phyloP scores from a whole-genome alignment of 768 basidiomycete species.

The Pleurotus pulmonarius region DNA sequence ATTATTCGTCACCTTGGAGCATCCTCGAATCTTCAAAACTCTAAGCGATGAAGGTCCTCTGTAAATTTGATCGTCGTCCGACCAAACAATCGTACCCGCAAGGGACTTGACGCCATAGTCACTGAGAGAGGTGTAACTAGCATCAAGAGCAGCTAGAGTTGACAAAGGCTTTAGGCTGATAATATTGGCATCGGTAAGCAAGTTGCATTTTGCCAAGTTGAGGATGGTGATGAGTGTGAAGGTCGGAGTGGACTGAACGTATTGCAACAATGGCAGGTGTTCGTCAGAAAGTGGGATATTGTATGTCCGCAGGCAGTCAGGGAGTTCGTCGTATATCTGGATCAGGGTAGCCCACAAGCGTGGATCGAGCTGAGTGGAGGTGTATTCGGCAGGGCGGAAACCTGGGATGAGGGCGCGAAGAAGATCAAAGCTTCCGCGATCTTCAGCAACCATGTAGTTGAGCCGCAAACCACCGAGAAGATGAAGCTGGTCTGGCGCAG shows the following conservation, averaged over 20 bases:
- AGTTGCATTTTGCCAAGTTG: slow-evolving; percentile 48
- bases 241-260: slow-evolving; percentile 44
- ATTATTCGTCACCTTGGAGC: slow-evolving; percentile 41
- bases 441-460: slow-evolving; percentile 26
- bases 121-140: slow-evolving; percentile 48
- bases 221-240: slow-evolving; percentile 68
- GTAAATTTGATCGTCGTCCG: slow-evolving; percentile 21
- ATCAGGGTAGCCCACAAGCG: slow-evolving; percentile 58
- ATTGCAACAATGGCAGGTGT: slow-evolving; percentile 54
- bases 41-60: slow-evolving; percentile 57
- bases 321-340: slow-evolving; percentile 57
- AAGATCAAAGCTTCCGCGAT: slow-evolving; percentile 23
- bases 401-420: slow-evolving; percentile 38
- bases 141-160: slow-evolving; percentile 61
- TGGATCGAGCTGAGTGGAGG: slow-evolving; percentile 40
- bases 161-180: slow-evolving; percentile 46
- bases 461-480: slow-evolving; percentile 31
- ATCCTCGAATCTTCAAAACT: slow-evolving; percentile 53
- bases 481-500: slow-evolving; percentile 40
- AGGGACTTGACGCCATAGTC: slow-evolving; percentile 51
- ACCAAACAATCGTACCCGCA: slow-evolving; percentile 40
- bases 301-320: slow-evolving; percentile 35
- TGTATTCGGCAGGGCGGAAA: slow-evolving; percentile 11
- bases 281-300: slow-evolving; percentile 50
- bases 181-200: slow-evolving; percentile 59